phyloP scores from a whole-genome alignment of 2,329 filamentous ascomycete species.

The Albifimbria verrucaria region DNA sequence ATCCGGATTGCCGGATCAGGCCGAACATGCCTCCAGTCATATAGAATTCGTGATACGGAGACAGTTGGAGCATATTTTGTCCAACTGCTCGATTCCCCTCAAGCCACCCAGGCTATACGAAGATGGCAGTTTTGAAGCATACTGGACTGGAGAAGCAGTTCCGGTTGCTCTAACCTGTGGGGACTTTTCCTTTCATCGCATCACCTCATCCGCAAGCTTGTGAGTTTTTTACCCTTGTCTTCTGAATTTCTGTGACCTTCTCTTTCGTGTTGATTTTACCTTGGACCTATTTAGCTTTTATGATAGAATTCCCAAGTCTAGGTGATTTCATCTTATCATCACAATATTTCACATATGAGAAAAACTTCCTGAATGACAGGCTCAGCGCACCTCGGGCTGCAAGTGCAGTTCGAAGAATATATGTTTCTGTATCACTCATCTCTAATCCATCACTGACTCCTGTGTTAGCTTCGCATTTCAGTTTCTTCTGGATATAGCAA shows the following conservation, averaged over 20 bases:
- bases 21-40: neutral
- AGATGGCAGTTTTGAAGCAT: neutral
- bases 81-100: neutral
- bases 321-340: too few species aligned
- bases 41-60: neutral
- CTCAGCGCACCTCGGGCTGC: too few species aligned
- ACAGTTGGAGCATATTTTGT: neutral
- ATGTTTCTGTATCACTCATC: too few species aligned
- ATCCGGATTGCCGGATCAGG: neutral
- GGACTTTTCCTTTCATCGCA: neutral
- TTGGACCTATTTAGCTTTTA: too few species aligned
- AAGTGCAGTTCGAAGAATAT: too few species aligned
- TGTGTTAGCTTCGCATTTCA: neutral
- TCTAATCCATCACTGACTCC: too few species aligned
- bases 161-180: neutral
- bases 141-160: neutral
- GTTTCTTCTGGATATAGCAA: neutral
- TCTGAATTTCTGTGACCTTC: too few species aligned
- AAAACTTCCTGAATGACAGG: too few species aligned
- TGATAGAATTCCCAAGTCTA: too few species aligned
- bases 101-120: neutral
- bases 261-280: too few species aligned
- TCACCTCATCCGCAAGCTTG: neutral
- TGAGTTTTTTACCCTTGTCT: too few species aligned
- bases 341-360: too few species aligned